Base-by-base conservation (phyloP, 2,329 filamentous ascomycete species). In the Penicillium sp. region DNA sequence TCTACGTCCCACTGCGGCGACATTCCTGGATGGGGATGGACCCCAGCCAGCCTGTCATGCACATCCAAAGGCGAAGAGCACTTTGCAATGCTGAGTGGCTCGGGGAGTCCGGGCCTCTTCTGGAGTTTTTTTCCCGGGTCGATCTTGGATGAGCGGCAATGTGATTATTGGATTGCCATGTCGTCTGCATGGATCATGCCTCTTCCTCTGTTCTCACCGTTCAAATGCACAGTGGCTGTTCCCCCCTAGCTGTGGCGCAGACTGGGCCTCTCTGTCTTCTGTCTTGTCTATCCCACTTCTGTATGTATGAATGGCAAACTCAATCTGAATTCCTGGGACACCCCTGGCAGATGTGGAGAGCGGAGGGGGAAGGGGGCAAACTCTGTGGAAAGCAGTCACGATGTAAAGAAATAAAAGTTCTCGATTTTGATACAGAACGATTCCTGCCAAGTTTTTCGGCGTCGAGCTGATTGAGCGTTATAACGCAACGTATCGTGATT, bases 71-170 rank as follows among this genome's bases (percentile, higher is more conserved):
- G 56, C 43, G 52, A 33, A 52, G 57, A 51, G 55, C 52, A 54
- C 53, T 60, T 57, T 53, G 51, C 52, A 52, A 53, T 49, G 46
- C 25, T 68, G 57, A 66, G 54, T 68, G 66, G 67, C 58, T 59
- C 60, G 63, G 63, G 58, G 63, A 59, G 46, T 35, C 60, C 62
- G 63, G 59, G 33, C 52, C 25, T 46, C 16, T 40, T 58, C 42
- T 65, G 54, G 48, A 54, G 11, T 40, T 33, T 26, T 43, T 13
- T 40, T 33, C 22, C 40, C 60, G 57, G 63, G 59, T 58, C 63
- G 60, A 65, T 66, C 65, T 62, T 62, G 49, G 25, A 48, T 57
- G 52, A 35, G 25, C 45, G 45, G 46, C 53, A 48, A 62, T 60
- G 43, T 61, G 52, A 63, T 65, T 60, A 59, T 58, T 61, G 52